phyloP scores from a whole-genome alignment of 768 basidiomycete species.

The Phlebiopsis flavidoalba region DNA sequence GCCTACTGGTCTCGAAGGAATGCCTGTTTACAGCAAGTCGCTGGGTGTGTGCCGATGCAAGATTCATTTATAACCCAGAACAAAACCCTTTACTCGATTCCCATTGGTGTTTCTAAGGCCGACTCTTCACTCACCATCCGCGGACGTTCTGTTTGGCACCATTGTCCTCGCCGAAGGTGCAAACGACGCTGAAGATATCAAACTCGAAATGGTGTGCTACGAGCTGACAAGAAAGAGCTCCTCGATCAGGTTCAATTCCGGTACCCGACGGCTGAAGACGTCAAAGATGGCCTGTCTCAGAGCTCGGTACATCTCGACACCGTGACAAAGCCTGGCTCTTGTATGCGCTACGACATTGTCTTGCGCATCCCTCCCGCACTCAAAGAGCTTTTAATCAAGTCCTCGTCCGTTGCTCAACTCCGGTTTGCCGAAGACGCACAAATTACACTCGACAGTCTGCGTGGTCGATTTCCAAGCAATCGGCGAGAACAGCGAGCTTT shows the following conservation, averaged over 20 bases:
- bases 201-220: constrained; percentile 45
- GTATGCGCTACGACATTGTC: constrained; percentile 52
- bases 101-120: constrained; percentile 28
- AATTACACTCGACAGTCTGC: constrained; percentile 38
- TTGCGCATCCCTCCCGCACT: constrained; percentile 46
- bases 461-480: constrained; percentile 32
- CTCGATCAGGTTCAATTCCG: constrained; percentile 34
- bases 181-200: constrained; percentile 35
- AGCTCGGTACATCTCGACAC: constrained; percentile 38
- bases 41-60: constrained; percentile 44
- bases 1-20: constrained; percentile 48
- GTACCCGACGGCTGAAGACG: constrained; percentile 30
- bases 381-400: constrained; percentile 40
- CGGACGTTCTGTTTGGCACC: constrained; percentile 45
- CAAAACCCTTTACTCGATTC: constrained; percentile 30
- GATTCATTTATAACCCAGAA: constrained; percentile 40
- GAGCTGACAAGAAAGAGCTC: constrained; percentile 35
- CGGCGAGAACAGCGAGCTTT: constrained; percentile 29
- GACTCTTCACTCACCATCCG: constrained; percentile 44
- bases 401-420: constrained; percentile 43
- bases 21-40: constrained; percentile 50
- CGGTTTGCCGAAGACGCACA: constrained; percentile 41
- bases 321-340: constrained; percentile 27
- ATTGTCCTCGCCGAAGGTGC: constrained; percentile 42
- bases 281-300: constrained; percentile 24